Base-by-base conservation (phyloP, 495 filamentous ascomycete genomes). In the Hyaloscypha bicolor region DNA sequence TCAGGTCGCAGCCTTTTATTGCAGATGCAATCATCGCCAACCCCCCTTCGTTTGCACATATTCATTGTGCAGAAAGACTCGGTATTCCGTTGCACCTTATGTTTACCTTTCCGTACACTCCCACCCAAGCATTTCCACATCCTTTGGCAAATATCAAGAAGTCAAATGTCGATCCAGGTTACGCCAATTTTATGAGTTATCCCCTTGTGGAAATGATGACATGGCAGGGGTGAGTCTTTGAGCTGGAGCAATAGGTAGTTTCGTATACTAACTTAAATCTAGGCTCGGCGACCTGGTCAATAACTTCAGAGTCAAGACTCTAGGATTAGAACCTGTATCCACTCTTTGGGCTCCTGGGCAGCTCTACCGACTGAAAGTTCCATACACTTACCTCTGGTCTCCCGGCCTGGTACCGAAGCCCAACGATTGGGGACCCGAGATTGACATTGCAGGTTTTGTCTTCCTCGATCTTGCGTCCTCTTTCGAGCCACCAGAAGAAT, bases 11-110 rank as follows among this genome's bases (percentile, higher is more conserved):
- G 12, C 83, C 87, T 1, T 90, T 90, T 66, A 79, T 90, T n/a
- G 88, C 88, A 9, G 88, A 90, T 69, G 88, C 87, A n/a, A 90
- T 90, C 62, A 89, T 90, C 64, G 87, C 88, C 0, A 90, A 90
- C 53, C 88, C 88, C 4, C 88, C 88, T 0, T 85, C 78, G 61
- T 90, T 90, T 69, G 87, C 85, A 14, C 87, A 89, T 64, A 35
- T 35, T 6, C 88, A 90, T 67, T 83, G 87, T 65, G 88, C 88
- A 0, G 88, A 90, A 76, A 82, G 84, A 42, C 68, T 90, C 32
- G 88, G 88, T 8, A 80, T 89, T 39, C 88, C 88, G 16, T 69
- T 90, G 14, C 88, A 90, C 71, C 76, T 90, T 42, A 89, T 90
- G 85, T 90, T 90, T 66, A 83, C 80, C 16, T 82, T 90, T 65